phyloP scores from a whole-genome alignment of 805 yeast species.

The Kodamaea sagamina region DNA sequence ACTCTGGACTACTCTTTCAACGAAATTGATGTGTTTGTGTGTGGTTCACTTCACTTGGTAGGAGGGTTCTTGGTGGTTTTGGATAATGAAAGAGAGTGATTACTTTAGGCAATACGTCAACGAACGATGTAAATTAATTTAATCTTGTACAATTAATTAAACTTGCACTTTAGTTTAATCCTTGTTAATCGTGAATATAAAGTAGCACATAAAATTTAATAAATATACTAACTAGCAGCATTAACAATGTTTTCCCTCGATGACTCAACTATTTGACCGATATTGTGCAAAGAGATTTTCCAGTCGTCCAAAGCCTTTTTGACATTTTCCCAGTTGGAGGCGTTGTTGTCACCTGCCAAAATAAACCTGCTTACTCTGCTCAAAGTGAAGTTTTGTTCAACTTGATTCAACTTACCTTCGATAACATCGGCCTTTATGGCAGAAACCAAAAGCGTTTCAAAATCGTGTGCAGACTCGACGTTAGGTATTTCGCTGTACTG shows the following conservation, averaged over 20 bases:
- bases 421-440: conserved; percentile 46
- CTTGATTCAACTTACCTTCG: conserved; percentile 48
- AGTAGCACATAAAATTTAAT: conserved; percentile 1
- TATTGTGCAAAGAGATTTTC: conserved; percentile 43
- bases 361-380: conserved; percentile 43
- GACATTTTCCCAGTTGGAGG: conserved; percentile 41
- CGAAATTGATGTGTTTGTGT: conserved; percentile 74
- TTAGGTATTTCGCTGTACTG: conserved; percentile 40
- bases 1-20: conserved; percentile 24
- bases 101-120: background rate
- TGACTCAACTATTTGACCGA: conserved; percentile 42
- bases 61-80: conserved; percentile 91
- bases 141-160: too few species aligned
- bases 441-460: conserved; percentile 42
- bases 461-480: conserved; percentile 30
- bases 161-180: too few species aligned
- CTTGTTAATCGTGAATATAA: too few species aligned
- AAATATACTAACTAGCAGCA: conserved; percentile 12
- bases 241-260: conserved; percentile 46
- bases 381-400: conserved; percentile 41
- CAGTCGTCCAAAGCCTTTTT: conserved; percentile 37
- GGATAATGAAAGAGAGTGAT: conserved; percentile 47
- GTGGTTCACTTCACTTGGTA: conserved; percentile 91
- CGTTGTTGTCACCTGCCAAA: conserved; percentile 38
- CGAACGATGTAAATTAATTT: too few species aligned